These are phyloP conservation scores for Phytophthora tubulina DNA, from an alignment of 352 stramenopile genomes.

Conservation along the genomic window DNA sequence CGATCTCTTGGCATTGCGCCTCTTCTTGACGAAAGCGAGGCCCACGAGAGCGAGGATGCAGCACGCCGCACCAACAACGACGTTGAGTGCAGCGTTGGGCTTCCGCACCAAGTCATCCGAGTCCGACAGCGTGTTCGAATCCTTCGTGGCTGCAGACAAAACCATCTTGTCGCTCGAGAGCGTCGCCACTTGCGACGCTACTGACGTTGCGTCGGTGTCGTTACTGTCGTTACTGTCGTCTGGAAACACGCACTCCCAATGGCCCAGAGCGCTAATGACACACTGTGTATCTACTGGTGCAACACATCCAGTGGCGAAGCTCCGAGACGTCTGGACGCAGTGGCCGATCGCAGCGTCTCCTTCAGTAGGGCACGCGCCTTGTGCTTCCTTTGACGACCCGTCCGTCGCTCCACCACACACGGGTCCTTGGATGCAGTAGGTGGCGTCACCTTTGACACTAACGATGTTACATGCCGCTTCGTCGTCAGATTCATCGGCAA, in stretches of 20 bases:
- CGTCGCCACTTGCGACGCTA: not conserved
- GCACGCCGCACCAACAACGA: constrained; percentile 33
- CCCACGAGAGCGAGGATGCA: constrained; percentile 41
- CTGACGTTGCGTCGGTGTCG: not conserved
- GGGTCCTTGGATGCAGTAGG: constrained; percentile 55
- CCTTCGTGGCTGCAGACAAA: constrained; percentile 24
- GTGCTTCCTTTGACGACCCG: constrained; percentile 8
- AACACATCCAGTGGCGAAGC: constrained; percentile 47
- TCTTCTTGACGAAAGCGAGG: constrained; percentile 38
- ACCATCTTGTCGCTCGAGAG: constrained; percentile 3
- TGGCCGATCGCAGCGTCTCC: constrained; percentile 44
- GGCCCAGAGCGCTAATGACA: constrained; percentile 26
- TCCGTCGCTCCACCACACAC: constrained; percentile 42
- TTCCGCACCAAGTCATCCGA: not conserved
- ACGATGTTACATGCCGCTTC: constrained; percentile 40
- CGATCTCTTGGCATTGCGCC: constrained; percentile 18
- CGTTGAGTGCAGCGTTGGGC: constrained; percentile 33
- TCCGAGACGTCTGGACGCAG: constrained; percentile 40
- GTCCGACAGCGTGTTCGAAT: not conserved
- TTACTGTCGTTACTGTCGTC: not conserved
- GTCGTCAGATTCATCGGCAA: constrained; percentile 1
- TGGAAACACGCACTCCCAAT: constrained; percentile 53
- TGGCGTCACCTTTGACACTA: constrained; percentile 50
- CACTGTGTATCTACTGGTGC: constrained; percentile 55
- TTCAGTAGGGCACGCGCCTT: constrained; percentile 44